phyloP scores from a whole-genome alignment of 805 yeast genomes.

The Candida morakotiae region DNA sequence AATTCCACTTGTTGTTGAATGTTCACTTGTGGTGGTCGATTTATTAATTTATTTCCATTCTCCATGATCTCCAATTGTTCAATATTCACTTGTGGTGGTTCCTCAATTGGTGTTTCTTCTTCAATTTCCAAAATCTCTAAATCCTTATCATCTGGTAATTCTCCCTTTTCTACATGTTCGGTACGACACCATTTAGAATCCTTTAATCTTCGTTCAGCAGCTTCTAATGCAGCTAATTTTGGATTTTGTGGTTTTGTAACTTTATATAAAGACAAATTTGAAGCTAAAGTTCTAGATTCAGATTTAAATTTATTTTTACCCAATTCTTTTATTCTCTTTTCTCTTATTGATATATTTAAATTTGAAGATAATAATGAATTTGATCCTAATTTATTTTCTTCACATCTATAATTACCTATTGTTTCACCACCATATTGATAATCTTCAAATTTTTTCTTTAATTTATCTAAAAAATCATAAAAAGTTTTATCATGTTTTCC shows the following conservation, averaged over 20 bases:
- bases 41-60: too few species aligned
- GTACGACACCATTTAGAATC: constrained; percentile 48
- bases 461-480: constrained; percentile 59
- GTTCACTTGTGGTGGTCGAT: too few species aligned
- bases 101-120: background rate
- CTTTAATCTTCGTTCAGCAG: constrained; percentile 58
- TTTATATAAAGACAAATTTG: constrained; percentile 4
- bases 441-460: constrained; percentile 47
- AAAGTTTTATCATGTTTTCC: constrained; percentile 82
- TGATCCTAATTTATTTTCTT: constrained; percentile 43
- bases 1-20: too few species aligned
- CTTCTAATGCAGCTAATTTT: constrained; percentile 48
- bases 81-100: background rate
- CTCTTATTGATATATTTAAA: constrained; percentile 20
- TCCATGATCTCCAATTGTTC: too few species aligned
- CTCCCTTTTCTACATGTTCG: constrained; percentile 18
- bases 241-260: constrained; percentile 12
- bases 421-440: constrained; percentile 38
- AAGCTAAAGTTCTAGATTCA: constrained; percentile 32
- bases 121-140: constrained; percentile 29
- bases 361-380: constrained; percentile 6
- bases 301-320: constrained; percentile 37
- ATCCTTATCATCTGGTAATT: constrained; percentile 44
- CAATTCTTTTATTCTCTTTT: constrained; percentile 39
- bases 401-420: constrained; percentile 44